phyloP scores from a whole-genome alignment of 176 grass and related monocot species.

The Triticum dicoccoides region DNA sequence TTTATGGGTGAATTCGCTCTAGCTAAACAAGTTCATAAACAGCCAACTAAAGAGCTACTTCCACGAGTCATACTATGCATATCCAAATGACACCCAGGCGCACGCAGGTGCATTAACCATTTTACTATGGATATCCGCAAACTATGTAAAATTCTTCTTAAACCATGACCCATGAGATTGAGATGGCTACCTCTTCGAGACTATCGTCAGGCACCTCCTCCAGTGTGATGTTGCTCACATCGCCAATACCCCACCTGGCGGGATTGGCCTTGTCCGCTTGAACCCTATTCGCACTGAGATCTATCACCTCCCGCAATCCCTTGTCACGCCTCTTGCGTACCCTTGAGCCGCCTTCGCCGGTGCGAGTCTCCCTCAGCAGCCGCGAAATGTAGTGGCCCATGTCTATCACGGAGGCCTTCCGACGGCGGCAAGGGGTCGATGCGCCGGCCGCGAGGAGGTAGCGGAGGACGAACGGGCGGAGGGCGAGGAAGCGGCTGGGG shows the following conservation, averaged over 20 bases:
- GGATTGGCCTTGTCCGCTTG: background rate
- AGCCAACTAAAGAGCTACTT: background rate
- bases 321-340: background rate
- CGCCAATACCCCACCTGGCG: background rate
- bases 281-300: conserved; percentile 29
- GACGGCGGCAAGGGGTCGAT: background rate
- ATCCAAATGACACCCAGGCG: background rate
- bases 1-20: background rate
- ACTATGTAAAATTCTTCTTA: background rate
- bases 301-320: conserved; percentile 16
- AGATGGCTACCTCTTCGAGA: conserved; percentile 20
- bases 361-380: background rate
- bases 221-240: background rate
- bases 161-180: background rate
- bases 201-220: background rate
- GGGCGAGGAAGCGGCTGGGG: background rate
- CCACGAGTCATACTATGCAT: background rate
- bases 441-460: conserved; percentile 7
- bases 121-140: background rate
- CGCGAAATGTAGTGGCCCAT: conserved; percentile 39
- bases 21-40: background rate
- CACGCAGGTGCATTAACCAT: background rate
- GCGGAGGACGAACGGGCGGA: conserved; percentile 32
- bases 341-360: conserved; percentile 9
- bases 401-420: background rate